These are phyloP conservation scores for Gloeophyllum trabeum DNA, from an alignment of 768 basidiomycete species.

Conservation along the genomic window DNA sequence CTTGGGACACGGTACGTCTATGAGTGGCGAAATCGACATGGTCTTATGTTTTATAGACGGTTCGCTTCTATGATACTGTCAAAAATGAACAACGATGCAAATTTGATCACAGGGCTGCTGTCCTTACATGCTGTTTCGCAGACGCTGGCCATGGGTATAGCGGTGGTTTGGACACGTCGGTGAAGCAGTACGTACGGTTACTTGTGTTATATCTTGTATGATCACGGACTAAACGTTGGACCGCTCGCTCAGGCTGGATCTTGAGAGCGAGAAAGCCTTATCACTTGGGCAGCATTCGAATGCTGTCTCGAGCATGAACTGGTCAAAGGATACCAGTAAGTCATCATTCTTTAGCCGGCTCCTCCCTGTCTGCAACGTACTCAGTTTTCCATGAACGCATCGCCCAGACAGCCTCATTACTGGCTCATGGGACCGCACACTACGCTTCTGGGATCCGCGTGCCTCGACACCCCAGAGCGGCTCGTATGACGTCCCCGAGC, in stretches of 20 bases:
- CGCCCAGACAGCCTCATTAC: conserved; percentile 60
- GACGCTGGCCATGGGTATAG: conserved; percentile 64
- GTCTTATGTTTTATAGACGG: conserved; percentile 32
- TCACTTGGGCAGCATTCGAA: conserved; percentile 77
- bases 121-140: conserved; percentile 72
- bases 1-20: conserved; percentile 73
- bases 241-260: conserved; percentile 69
- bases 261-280: conserved; percentile 58
- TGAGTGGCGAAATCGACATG: conserved; percentile 8
- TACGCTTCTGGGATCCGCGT: conserved; percentile 83
- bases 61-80: conserved; percentile 42
- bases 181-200: conserved; percentile 70
- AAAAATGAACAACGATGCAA: conserved; percentile 64
- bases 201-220: not conserved
- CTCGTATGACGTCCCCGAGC: conserved; percentile 63
- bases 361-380: not conserved
- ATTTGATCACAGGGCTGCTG: conserved; percentile 81
- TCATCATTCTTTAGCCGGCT: conserved; percentile 8
- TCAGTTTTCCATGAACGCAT: not conserved
- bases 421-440: conserved; percentile 85
- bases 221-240: not conserved
- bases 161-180: conserved; percentile 77
- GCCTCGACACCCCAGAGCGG: conserved; percentile 43
- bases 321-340: conserved; percentile 53
- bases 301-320: conserved; percentile 69